These are phyloP conservation scores for Penicillium sp. DNA, from an alignment of 2,329 filamentous ascomycete species.

Conservation along the genomic window DNA sequence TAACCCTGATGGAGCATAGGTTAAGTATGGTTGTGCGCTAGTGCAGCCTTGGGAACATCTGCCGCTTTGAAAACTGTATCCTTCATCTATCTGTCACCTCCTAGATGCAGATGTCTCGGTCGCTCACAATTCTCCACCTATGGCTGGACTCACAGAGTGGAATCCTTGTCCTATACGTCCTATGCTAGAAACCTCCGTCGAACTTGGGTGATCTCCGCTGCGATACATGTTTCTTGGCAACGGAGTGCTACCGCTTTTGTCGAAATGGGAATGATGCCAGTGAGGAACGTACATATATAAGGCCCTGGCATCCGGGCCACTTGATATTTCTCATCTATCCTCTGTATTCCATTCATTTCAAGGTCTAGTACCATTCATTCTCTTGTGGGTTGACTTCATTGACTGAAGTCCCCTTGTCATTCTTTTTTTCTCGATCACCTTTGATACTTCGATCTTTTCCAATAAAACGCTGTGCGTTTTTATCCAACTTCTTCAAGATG, in stretches of 20 bases:
- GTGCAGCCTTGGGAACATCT: constrained; percentile 8
- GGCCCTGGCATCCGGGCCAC: constrained; percentile 2
- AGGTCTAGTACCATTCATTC: constrained; percentile 33
- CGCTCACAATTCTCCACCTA: constrained; percentile 26
- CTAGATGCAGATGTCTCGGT: constrained; percentile 20
- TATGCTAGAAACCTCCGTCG: constrained; percentile 16
- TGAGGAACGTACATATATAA: constrained; percentile 24
- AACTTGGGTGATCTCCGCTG: constrained; percentile 18
- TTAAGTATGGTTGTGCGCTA: constrained; percentile 17
- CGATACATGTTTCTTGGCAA: constrained; percentile 20
- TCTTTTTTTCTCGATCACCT: constrained; percentile 23
- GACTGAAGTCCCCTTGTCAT: constrained; percentile 37
- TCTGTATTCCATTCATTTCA: constrained; percentile 32
- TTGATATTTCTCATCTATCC: constrained; percentile 25
- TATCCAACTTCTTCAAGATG: constrained; percentile 26
- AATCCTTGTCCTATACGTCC: constrained; percentile 10
- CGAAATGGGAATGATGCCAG: constrained; percentile 14
- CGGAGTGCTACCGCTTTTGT: constrained; percentile 13
- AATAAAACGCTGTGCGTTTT: constrained; percentile 35
- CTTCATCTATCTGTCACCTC: constrained; percentile 35
- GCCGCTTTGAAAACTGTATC: constrained; percentile 14
- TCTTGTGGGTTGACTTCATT: constrained; percentile 35
- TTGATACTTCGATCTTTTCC: constrained; percentile 20
- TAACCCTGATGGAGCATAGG: constrained; percentile 9
- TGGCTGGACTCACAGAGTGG: constrained; percentile 14